Evolutionary conservation across 1,139 yeast species (phyloP), one percentile per base, ranked within the genome.

Genomic region (Hemisphaericaspora xylofermentans): DNA sequence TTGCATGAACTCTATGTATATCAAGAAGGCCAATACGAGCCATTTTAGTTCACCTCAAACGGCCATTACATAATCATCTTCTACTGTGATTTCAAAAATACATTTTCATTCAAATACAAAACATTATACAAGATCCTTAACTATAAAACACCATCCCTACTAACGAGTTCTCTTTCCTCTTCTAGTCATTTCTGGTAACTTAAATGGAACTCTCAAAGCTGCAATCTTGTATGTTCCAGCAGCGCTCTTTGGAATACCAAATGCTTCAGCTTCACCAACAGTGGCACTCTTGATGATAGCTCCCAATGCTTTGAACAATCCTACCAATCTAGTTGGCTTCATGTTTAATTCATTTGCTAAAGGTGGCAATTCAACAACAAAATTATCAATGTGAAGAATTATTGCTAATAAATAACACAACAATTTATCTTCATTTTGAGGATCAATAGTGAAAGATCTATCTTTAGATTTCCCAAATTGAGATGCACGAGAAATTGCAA

Each of bases 381-480:
- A 93, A 50, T 79, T 81, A 58, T 88, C 89, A 43, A 91, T 71
- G 59, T 85, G 91, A 59, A 94, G 68, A 38, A 87, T 72, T 37
- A 85, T 64, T 6, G 86, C 86, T 47, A 93, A 68, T 40, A 89
- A 70, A 64, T 81, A 85, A 61, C 96, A 85, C 50, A 93, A 69
- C 38, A 93, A 71, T 64, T 85, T 88, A 65, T 88, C 96, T 63
- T 88, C 96, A 56, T 81, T 79, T 52, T 80, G 83, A 33, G 98
- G 96, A 57, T 93, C 97, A 47, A 93, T 79, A 46, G 78, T 71
- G 60, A 78, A 88, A 13, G 84, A 76, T 55, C 84, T 78, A 48
- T 83, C 87, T 61, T 84, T 85, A 17, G 88, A 72, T 60, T 77
- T 82, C 46, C 95, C 95, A 50, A 79, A 77, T 41, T 73, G 76